Evolutionary conservation across 139 green algal genomes (phyloP), one percentile per base, ranked within the genome.

Genomic region (Haematococcus sp.): DNA sequence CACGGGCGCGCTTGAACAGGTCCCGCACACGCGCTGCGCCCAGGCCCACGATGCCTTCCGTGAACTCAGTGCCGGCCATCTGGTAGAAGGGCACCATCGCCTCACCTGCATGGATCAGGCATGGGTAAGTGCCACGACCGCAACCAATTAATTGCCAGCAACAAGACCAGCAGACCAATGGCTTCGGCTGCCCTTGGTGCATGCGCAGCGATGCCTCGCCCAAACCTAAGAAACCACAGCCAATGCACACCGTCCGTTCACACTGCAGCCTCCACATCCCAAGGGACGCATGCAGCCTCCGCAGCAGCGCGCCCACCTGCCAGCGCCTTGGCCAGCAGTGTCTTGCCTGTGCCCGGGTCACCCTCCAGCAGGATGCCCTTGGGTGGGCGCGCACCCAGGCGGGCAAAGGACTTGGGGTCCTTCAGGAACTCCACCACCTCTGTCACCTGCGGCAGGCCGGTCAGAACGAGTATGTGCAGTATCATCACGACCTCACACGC

Each of bases 351-450:
- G 34, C 84, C 87, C 22, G 84, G 81, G 71, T 90, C 90, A 9
- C 96, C 96, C 81, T 98, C 93, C 60, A 99, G 83, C 63, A 99
- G 87, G 46, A 99, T 89, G 28, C 96, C 96, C 83, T 98, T 98
- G 51, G 96, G 94, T 13, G 95, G 94, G 33, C 87, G 88, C 2
- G 93, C 94, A 20, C 94, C 89, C 67, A 96, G 80, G 22, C 76
- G 76, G 52, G 75, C 74, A 75, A 90, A 98, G 7, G 74, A 80
- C 46, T 88, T 80, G 7, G 96, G 96, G 75, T 98, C 84, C 64
- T 97, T 97, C 17, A 99, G 82, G 77, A 98, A 89, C 73, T 89
- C 63, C n/a, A 22, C 25, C 54, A 75, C 69, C 69, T 75, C 69
- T 2, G 76, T 34, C 33, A 76, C 61, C 60, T 75, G 35, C 5